These are phyloP conservation scores for Cairneyella variabilis DNA, from an alignment of 495 filamentous ascomycete species.

Conservation along the genomic window DNA sequence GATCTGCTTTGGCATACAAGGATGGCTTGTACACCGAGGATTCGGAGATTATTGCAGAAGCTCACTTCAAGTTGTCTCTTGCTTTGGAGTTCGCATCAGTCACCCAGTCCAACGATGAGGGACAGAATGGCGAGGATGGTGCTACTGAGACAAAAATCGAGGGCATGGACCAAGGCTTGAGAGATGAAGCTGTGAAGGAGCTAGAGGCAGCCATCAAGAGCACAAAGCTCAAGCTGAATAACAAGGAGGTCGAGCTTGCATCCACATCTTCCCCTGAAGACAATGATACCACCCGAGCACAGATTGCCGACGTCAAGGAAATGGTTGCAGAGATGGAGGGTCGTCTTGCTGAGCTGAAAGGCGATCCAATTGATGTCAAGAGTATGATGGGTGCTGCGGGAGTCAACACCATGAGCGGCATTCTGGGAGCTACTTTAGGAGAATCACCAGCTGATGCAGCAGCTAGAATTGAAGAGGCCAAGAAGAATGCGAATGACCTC, in stretches of 20 bases:
- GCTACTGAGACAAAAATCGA: constrained; percentile 25
- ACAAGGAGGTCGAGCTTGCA: constrained; percentile 63
- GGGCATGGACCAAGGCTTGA: constrained; percentile 58
- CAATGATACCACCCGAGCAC: constrained; percentile 56
- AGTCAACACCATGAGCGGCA: constrained; percentile 53
- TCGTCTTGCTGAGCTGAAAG: constrained; percentile 71
- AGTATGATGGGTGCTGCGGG: constrained; percentile 41
- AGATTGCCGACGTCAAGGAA: constrained; percentile 80
- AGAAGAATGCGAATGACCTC: constrained; percentile 80
- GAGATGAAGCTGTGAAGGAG: constrained; percentile 70
- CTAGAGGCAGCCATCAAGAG: constrained; percentile 81
- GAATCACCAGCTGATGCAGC: constrained; percentile 58
- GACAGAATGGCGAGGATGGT: constrained; percentile 40
- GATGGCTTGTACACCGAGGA: constrained; percentile 70
- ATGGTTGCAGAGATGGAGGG: constrained; percentile 85
- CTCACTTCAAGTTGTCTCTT: constrained; percentile 91
- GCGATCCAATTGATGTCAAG: constrained; percentile 63
- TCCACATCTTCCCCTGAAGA: constrained; percentile 48
- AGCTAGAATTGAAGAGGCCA: constrained; percentile 70
- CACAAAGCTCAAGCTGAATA: constrained; percentile 68
- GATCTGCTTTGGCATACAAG: constrained; percentile 71
- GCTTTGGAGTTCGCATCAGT: constrained; percentile 90
- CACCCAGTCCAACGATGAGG: constrained; percentile 50
- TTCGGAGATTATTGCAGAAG: constrained; percentile 83
- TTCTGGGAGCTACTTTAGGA: constrained; percentile 71